Base-by-base conservation (phyloP, 805 yeast species). In the Priceomyces castillae region DNA sequence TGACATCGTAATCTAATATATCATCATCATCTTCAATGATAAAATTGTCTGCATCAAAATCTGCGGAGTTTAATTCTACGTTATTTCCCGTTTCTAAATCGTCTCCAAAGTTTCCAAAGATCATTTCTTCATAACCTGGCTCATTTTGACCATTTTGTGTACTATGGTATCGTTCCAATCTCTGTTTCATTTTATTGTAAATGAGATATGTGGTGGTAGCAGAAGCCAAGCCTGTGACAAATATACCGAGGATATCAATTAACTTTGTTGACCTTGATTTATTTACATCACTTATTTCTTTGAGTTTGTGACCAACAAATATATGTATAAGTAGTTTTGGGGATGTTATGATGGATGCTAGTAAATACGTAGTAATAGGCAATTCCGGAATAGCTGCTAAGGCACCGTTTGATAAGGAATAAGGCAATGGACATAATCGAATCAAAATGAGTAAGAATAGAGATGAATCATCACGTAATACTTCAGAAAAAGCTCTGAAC, bases 351-450 rank as follows among this genome's bases (percentile, higher is more conserved):
- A 80, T 50, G 18, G 90, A 83, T 0, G 97, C 96, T 25, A 82
- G 56, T 2, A 82, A 67, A 60, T 85, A 92, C 19, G 81, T 80
- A 34, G 62, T 47, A 1, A 82, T 65, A 0, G 83, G 71, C 10
- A 92, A 73, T 14, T 87, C 85, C 0, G 95, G 96, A 11, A 92
- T 78, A 1, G 95, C 84, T 7, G 96, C 94, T 51, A 94, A 72
- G 0, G 96, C 97, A 3, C 97, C 97, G 56, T 92, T 92, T 0
- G 94, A 84, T 25, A 92, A 68, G 2, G 97, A 89, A 59, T 90
- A 94, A 0, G 98, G 98, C 54, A 92, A 76, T 0, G 99, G 99
- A 53, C 97, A 89, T 44, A 92, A 62, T 43, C 97, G 72, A 22
- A 92, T 75, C 57, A 92, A 69, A 41, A 85, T 77, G 41, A 92